Evolutionary conservation across 108 stramenopile species (phyloP).

Genomic region (Halocafeteria seosinensis): DNA sequence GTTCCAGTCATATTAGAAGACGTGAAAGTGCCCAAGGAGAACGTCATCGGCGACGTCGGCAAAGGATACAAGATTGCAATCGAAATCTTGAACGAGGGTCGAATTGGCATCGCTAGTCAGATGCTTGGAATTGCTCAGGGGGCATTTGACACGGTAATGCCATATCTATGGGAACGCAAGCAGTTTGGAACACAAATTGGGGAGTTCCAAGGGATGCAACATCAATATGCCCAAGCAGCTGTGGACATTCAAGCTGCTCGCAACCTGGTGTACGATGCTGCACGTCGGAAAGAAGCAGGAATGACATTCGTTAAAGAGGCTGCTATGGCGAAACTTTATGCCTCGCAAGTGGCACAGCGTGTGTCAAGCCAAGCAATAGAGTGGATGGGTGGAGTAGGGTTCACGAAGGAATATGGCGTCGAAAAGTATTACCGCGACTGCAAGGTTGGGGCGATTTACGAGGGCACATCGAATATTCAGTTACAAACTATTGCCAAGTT

Average conservation of each 20-base stretch:
- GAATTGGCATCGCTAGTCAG: conserved; percentile 80
- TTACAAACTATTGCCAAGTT: conserved; percentile 57
- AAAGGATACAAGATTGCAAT: conserved; percentile 77
- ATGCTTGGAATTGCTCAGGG: conserved; percentile 80
- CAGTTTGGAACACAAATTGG: conserved; percentile 69
- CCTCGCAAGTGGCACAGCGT: conserved; percentile 66
- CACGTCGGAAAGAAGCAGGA: conserved; percentile 67
- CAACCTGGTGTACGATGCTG: conserved; percentile 70
- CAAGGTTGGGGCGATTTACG: conserved; percentile 87
- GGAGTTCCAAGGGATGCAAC: conserved; percentile 70
- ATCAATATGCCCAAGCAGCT: conserved; percentile 73
- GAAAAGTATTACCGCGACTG: conserved; percentile 89
- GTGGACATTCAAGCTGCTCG: conserved; percentile 80
- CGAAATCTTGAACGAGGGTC: conserved; percentile 82
- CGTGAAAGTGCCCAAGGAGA: conserved; percentile 51
- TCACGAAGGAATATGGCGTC: conserved; percentile 60
- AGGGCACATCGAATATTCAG: conserved; percentile 63
- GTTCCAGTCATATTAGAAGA: conserved; percentile 66
- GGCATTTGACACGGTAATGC: conserved; percentile 62
- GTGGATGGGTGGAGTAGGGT: conserved; percentile 80
- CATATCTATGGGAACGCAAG: conserved; percentile 64
- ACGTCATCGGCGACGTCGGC: conserved; percentile 70
- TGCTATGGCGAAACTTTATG: conserved; percentile 73
- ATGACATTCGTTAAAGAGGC: conserved; percentile 75
- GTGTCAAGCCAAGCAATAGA: conserved; percentile 46